A percentile compares a stretch with the other conserved stretches of the same genome.
Evolutionary conservation across 306 rosid genomes (phyloP).

Genomic region (Biancaea sappan): DNA sequence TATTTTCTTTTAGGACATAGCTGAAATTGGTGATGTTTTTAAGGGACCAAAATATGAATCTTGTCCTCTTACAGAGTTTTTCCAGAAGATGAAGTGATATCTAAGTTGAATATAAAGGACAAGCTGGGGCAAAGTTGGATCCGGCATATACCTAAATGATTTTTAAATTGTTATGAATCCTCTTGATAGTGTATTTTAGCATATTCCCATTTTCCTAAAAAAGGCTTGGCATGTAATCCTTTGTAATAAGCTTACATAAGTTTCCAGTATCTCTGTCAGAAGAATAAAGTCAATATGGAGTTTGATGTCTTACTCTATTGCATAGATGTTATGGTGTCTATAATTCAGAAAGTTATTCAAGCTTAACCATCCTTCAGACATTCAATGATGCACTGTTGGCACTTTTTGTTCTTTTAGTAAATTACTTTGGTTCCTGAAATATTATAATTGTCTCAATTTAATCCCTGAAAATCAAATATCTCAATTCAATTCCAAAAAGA

Average conservation of each 20-base stretch:
- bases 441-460: too few relatives aligned
- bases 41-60: neutral
- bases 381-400: constrained; percentile 8
- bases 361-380: neutral
- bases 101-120: constrained; percentile 18
- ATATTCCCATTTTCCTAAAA: neutral
- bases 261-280: too few relatives aligned
- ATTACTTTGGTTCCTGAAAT: too few relatives aligned
- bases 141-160: neutral
- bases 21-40: neutral
- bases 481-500: too few relatives aligned
- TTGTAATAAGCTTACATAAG: neutral
- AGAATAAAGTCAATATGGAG: neutral
- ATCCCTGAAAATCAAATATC: too few relatives aligned
- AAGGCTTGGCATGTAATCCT: constrained; percentile 3
- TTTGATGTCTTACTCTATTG: neutral
- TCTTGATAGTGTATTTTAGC: neutral
- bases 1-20: too few relatives aligned
- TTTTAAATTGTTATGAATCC: constrained; percentile 1
- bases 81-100: constrained; percentile 22
- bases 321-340: neutral
- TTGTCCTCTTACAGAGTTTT: neutral
- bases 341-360: constrained; percentile 1
- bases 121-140: constrained; percentile 20
- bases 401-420: neutral